These are phyloP conservation scores for Leishmania martiniquensis DNA, from an alignment of 208 protist species.

Conservation along the genomic window DNA sequence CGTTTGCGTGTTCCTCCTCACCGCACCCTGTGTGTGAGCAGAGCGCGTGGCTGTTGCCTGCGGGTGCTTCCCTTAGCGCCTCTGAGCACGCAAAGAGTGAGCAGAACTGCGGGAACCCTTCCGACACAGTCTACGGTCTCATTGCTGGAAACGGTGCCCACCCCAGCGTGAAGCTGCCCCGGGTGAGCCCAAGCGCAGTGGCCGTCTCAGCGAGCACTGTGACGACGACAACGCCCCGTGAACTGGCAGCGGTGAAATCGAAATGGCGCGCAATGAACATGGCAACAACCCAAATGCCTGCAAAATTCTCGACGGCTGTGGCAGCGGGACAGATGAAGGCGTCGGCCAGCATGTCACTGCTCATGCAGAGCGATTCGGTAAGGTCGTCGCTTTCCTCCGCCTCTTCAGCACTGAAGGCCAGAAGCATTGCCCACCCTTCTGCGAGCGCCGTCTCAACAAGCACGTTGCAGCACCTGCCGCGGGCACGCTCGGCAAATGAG, in stretches of 20 bases:
- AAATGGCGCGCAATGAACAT: background rate
- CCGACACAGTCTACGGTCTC: background rate
- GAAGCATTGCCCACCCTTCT: background rate
- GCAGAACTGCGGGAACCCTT: background rate
- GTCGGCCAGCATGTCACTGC: background rate
- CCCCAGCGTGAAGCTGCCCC: background rate
- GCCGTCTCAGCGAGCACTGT: background rate
- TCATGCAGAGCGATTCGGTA: background rate
- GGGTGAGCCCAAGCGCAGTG: too few species aligned
- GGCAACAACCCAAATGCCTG: background rate
- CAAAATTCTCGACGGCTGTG: background rate
- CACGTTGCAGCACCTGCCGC: background rate
- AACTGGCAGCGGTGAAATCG: background rate
- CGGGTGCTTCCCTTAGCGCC: background rate
- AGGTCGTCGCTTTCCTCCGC: background rate
- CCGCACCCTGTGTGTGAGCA: background rate
- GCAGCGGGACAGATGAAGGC: background rate
- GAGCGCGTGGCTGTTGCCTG: background rate
- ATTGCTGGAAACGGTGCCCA: background rate
- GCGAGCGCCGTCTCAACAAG: background rate
- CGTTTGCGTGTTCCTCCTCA: background rate
- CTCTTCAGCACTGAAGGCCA: background rate
- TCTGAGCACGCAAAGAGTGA: background rate
- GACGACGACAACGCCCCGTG: background rate
- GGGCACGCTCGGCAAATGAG: background rate